Percentiles rank a stretch among this genome's conserved stretches.
Conservation (phyloP, 768 basidiomycete species). For the Tylopilus subfusipes region DNA sequence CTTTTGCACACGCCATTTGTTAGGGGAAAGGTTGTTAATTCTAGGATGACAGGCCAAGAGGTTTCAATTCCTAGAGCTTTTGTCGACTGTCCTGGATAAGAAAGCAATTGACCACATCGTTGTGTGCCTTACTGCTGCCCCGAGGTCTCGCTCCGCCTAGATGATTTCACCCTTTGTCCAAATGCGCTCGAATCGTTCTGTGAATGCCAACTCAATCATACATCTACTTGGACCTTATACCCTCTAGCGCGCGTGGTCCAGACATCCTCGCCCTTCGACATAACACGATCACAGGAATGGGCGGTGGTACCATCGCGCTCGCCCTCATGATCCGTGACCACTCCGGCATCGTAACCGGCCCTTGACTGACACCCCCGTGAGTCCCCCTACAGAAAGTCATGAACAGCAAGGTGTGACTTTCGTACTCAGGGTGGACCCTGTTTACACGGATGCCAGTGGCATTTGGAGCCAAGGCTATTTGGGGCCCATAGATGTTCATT, state of each 20-base stretch:
- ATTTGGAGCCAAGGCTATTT: too few relatives aligned
- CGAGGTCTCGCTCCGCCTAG: conserved; percentile 69
- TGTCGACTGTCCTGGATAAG: conserved; percentile 82
- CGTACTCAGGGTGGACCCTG: too few relatives aligned
- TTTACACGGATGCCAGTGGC: too few relatives aligned
- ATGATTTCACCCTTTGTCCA: conserved; percentile 77
- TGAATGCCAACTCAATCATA: conserved; percentile 37
- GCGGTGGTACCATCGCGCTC: conserved; percentile 87
- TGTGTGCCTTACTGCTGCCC: conserved; percentile 49
- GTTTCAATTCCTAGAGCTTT: conserved; percentile 86
- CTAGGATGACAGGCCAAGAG: conserved; percentile 53
- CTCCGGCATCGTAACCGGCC: conserved; percentile 64
- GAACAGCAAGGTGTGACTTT: too few relatives aligned
- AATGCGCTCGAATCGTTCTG: conserved; percentile 77
- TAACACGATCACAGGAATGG: conserved; percentile 80
- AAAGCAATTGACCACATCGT: conserved; percentile 80
- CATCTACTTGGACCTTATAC: too few relatives aligned
- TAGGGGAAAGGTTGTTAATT: background rate
- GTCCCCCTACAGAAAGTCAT: too few relatives aligned
- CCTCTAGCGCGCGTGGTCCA: conserved; percentile 74
- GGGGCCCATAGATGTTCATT: too few relatives aligned
- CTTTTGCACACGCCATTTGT: background rate
- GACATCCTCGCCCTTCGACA: conserved; percentile 82
- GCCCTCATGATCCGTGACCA: conserved; percentile 98
- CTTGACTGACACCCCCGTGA: background rate